Percentiles rank a stretch among this genome's conserved stretches.
Conservation (phyloP, 345 rosid genomes). For the Rhizophora mangle region DNA sequence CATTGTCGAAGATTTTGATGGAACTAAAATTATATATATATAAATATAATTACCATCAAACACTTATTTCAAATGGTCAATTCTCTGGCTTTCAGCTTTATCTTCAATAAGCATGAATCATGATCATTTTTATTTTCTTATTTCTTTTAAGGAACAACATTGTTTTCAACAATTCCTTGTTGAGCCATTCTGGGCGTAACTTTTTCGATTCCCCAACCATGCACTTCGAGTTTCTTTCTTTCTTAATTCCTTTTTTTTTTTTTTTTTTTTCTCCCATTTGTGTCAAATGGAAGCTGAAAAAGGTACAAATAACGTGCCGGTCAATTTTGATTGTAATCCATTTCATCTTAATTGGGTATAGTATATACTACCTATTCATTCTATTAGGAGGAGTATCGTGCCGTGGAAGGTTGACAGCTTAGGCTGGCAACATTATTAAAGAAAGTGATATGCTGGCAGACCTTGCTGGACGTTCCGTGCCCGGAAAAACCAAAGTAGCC, state of each 20-base stretch:
- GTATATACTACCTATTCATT: conserved; percentile 4
- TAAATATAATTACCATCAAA: too few relatives aligned
- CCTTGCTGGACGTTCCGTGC: not conserved
- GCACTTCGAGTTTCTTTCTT: too few relatives aligned
- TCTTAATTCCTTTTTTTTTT: too few relatives aligned
- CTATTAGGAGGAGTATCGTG: not conserved
- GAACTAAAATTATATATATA: too few relatives aligned
- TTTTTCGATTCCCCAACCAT: too few relatives aligned
- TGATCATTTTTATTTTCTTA: not conserved
- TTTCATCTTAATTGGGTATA: not conserved
- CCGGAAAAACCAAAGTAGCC: too few relatives aligned
- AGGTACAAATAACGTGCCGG: not conserved
- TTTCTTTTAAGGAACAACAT: not conserved
- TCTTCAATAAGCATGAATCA: conserved; percentile 12
- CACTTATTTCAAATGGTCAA: not conserved
- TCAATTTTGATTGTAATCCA: conserved; percentile 18
- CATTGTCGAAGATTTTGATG: too few relatives aligned
- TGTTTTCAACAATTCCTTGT: conserved; percentile 4
- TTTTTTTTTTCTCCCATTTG: too few relatives aligned
- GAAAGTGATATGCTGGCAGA: not conserved
- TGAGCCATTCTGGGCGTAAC: not conserved
- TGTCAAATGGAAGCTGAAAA: too few relatives aligned
- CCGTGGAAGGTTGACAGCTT: conserved; percentile 1
- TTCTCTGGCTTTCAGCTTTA: not conserved
- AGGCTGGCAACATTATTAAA: conserved; percentile 1